Evolutionary conservation across 1,284 basidiomycete genomes (phyloP).

Genomic region (Sporisorium exsertum): DNA sequence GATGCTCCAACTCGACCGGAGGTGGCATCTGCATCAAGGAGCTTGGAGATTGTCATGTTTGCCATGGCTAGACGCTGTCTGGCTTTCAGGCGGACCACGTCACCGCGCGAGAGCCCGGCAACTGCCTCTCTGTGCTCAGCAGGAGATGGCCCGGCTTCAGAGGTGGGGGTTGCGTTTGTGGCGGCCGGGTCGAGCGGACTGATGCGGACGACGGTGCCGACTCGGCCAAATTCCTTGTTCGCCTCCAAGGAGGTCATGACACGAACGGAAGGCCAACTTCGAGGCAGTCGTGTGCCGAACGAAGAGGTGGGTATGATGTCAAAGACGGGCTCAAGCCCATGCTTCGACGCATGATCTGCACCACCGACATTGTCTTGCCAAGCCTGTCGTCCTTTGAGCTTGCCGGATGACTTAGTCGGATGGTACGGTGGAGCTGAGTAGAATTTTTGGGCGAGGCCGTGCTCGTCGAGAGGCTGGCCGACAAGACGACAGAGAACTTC

Average conservation of each 20-base stretch:
- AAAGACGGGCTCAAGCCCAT: conserved; percentile 11
- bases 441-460: not conserved
- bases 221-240: conserved; percentile 43
- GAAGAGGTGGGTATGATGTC: conserved; percentile 33
- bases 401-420: not conserved
- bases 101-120: conserved; percentile 40
- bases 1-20: not conserved
- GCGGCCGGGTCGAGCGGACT: not conserved
- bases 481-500: conserved; percentile 31
- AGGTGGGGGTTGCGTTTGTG: no score
- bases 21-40: conserved; percentile 1
- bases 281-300: conserved; percentile 22
- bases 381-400: not conserved
- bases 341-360: not conserved
- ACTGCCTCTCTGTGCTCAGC: conserved; percentile 16
- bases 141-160: not conserved
- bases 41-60: conserved; percentile 18
- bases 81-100: conserved; percentile 37
- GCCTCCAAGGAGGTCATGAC: conserved; percentile 42
- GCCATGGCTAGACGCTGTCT: conserved; percentile 33
- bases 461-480: conserved; percentile 10
- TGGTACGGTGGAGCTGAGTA: not conserved
- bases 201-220: conserved; percentile 33
- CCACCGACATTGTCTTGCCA: conserved; percentile 5
- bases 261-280: conserved; percentile 37